A percentile compares a stretch with the other conserved stretches of the same genome.
Conservation (phyloP, 176 grass and related monocot genomes). For the Cocos nucifera region DNA sequence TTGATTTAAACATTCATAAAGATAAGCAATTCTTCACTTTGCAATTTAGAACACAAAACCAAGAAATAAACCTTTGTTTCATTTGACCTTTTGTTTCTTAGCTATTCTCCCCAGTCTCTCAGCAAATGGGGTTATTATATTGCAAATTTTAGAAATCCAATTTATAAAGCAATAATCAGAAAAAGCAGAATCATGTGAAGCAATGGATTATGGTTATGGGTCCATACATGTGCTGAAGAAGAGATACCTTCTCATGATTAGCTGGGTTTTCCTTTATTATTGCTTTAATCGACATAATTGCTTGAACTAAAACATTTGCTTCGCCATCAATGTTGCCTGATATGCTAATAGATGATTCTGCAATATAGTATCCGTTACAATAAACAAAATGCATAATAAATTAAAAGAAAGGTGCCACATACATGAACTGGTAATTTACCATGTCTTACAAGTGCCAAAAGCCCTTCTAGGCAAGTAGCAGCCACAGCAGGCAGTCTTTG, state of each 20-base stretch:
- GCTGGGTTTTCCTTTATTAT: conserved; percentile 68
- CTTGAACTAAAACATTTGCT: conserved; percentile 78
- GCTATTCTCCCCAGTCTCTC: too few species aligned
- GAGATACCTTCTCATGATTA: conserved; percentile 69
- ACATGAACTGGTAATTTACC: conserved; percentile 36
- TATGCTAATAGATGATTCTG: conserved; percentile 56
- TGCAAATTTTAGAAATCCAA: too few species aligned
- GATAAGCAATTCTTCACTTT: too few species aligned
- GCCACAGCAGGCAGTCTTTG: conserved; percentile 46
- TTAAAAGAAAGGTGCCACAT: too few species aligned
- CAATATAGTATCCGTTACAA: conserved; percentile 5
- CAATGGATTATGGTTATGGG: too few species aligned
- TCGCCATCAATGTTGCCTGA: conserved; percentile 62
- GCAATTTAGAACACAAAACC: too few species aligned
- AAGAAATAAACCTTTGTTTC: too few species aligned
- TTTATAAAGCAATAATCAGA: too few species aligned
- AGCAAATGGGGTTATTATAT: too few species aligned
- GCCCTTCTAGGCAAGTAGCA: conserved; percentile 66
- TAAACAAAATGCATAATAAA: too few species aligned
- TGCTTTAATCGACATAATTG: conserved; percentile 89
- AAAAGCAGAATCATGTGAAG: conserved; percentile 1
- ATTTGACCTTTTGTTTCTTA: too few species aligned
- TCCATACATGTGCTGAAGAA: not conserved
- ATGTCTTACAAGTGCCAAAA: conserved; percentile 68
- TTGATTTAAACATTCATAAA: too few species aligned